Evolutionary conservation across 2,329 filamentous ascomycete genomes (phyloP), one percentile per base, ranked within the genome.

Genomic region (Ciborinia camelliae): DNA sequence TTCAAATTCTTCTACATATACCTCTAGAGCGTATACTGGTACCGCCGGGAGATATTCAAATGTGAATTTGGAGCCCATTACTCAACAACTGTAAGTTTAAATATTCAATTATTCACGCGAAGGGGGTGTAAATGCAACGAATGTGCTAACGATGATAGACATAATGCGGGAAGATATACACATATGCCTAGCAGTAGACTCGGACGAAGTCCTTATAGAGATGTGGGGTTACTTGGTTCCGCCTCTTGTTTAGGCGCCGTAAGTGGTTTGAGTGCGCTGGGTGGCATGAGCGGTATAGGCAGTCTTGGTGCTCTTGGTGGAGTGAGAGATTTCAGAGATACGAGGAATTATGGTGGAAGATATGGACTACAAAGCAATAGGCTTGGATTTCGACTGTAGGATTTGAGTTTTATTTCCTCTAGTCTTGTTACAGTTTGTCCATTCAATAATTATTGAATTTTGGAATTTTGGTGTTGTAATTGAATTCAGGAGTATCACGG

Each of bases 71-170:
- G 62, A 63, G 8, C 55, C 41, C 5, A 7, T 48, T 3, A 7
- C 28, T 15, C 55, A 47, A 7, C 62, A 63, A 35, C 12, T 63
- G 62, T 63, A 63, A 59, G 62, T 35, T 47, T 6, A 32, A 35
- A n/a, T n/a, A n/a, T 12, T 23, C 43, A 12, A 3, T 39, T 12
- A 15, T 23, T 47, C 4, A 32, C n/a, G 8, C 3, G n/a, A 8
- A 10, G 4, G 23, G 14, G 39, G n/a, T 10, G 2, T 5, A 5
- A 32, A n/a, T n/a, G n/a, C n/a, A 47, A 37, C n/a, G 37, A 26
- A 10, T 3, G 20, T 43, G n/a, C 52, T 32, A 23, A 51, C 15
- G 4, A 5, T 30, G 26, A 8, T 20, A 59, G 62, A 18, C 52
- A 58, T 12, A 57, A 28, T 8, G 10, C 23, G 15, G 52, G 52